phyloP scores from a whole-genome alignment of 2,329 filamentous ascomycete species.

The Sphaerulina populicola region DNA sequence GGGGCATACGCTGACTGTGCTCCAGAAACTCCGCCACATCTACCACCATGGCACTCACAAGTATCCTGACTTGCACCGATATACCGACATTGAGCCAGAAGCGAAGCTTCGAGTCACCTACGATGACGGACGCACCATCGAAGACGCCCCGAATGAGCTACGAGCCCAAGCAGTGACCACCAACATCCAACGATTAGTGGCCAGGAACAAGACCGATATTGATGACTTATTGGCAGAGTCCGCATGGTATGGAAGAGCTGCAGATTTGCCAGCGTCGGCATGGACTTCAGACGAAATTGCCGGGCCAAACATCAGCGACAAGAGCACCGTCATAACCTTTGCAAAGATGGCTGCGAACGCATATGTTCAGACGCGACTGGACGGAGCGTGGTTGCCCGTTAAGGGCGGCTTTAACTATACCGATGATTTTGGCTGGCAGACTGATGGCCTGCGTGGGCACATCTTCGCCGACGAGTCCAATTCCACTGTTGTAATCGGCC shows the following conservation, averaged over 20 bases:
- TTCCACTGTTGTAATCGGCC: conserved; percentile 76
- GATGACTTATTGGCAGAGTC: conserved; percentile 70
- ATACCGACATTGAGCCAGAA: conserved; percentile 59
- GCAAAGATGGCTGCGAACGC: conserved; percentile 85
- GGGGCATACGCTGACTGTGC: neutral
- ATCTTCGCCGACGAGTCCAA: conserved; percentile 83
- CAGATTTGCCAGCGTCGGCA: conserved; percentile 60
- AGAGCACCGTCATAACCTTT: conserved; percentile 71
- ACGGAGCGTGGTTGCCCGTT: conserved; percentile 76
- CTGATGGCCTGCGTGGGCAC: conserved; percentile 81
- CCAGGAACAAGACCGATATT: conserved; percentile 67
- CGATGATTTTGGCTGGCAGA: conserved; percentile 85
- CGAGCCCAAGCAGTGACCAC: conserved; percentile 37
- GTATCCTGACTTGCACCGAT: conserved; percentile 68
- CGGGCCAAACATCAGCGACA: conserved; percentile 76
- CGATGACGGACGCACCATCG: conserved; percentile 28
- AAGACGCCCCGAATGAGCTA: conserved; percentile 39
- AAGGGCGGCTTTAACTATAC: conserved; percentile 74
- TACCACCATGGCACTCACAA: conserved; percentile 82
- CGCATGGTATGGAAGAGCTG: conserved; percentile 58
- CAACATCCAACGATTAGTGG: conserved; percentile 70
- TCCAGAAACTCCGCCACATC: conserved; percentile 68
- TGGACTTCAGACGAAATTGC: conserved; percentile 76
- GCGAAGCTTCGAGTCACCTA: conserved; percentile 34
- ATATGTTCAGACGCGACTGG: conserved; percentile 65